Evolutionary conservation across 768 basidiomycete genomes (phyloP).

Genomic region (Pholiota conissans): DNA sequence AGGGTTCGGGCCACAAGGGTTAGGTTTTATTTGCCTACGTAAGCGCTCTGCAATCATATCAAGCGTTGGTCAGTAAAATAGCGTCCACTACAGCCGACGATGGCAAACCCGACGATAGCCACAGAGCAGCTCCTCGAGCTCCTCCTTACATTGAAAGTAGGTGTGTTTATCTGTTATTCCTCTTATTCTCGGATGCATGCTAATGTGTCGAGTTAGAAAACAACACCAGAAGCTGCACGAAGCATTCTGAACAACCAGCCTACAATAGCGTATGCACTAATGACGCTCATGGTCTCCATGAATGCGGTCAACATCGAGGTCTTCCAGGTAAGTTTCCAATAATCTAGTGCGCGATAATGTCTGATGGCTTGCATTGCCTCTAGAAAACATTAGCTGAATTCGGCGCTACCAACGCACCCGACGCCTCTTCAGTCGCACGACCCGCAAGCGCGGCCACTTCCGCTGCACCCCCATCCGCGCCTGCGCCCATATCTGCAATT

Average conservation of each 20-base stretch:
- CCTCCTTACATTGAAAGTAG: conserved; percentile 72
- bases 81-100: background rate
- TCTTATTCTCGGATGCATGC: background rate
- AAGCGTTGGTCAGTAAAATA: too few species aligned
- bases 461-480: conserved; percentile 9
- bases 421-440: conserved; percentile 13
- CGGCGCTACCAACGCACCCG: conserved; percentile 26
- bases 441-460: conserved; percentile 10
- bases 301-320: conserved; percentile 75
- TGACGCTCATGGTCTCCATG: conserved; percentile 76
- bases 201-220: conserved; percentile 48
- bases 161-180: background rate
- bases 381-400: conserved; percentile 68
- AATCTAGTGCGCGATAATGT: background rate
- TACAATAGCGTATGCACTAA: conserved; percentile 74
- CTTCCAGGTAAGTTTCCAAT: conserved; percentile 53
- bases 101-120: conserved; percentile 26
- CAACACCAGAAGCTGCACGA: conserved; percentile 67
- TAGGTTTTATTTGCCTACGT: conserved; percentile 28
- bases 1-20: conserved; percentile 35
- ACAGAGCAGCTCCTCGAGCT: conserved; percentile 74
- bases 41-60: too few species aligned
- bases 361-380: background rate
- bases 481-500: conserved; percentile 42
- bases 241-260: conserved; percentile 72